Percentiles rank a stretch among this genome's conserved stretches.
Evolutionary conservation across 257 asterid genomes (phyloP).

Genomic region (Capsicum chinense): DNA sequence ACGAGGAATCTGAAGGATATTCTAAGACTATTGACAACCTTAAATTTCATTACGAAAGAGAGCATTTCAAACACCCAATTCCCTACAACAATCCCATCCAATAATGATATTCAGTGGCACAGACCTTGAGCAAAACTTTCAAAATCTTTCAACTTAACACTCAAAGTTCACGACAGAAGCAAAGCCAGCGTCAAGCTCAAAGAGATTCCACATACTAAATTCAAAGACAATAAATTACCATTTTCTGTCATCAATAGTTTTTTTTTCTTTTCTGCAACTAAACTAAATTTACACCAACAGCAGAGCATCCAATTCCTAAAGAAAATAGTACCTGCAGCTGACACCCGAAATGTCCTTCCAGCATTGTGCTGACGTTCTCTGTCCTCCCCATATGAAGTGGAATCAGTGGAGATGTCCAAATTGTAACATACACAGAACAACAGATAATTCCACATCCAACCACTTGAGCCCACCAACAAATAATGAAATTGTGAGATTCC

Average conservation of each 20-base stretch:
- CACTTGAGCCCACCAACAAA: slow-evolving; percentile 71
- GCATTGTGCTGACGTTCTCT: slow-evolving; percentile 61
- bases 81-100: not conserved
- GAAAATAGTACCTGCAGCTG: slow-evolving; percentile 64
- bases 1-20: not conserved
- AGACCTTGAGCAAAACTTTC: not conserved
- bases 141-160: not conserved
- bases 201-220: not conserved
- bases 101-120: not conserved
- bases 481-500: slow-evolving; percentile 11
- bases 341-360: slow-evolving; percentile 77
- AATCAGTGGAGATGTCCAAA: slow-evolving; percentile 83
- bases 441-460: slow-evolving; percentile 71
- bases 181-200: not conserved
- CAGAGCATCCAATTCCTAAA: not conserved
- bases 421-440: slow-evolving; percentile 72
- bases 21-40: not conserved
- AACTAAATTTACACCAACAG: not conserved
- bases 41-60: not conserved
- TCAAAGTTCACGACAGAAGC: not conserved
- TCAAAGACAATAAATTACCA: not conserved
- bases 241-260: not conserved
- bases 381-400: slow-evolving; percentile 93
- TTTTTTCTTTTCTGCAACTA: not conserved
- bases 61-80: not conserved